Conservation (phyloP, 345 rosid species). For the Moringa oleifera region DNA sequence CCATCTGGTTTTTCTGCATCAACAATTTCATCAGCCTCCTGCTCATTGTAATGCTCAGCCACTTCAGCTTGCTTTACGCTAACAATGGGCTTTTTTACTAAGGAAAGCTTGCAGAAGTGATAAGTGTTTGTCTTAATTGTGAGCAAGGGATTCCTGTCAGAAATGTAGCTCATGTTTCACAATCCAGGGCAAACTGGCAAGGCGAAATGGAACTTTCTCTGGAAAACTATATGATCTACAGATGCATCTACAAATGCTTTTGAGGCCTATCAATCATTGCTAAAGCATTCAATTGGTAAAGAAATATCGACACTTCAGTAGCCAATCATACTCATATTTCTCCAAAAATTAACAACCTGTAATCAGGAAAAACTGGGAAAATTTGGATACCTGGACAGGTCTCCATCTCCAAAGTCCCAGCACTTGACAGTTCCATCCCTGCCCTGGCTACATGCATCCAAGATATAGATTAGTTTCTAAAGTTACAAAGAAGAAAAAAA, state of each 20-base stretch:
- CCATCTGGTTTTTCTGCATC: constrained; percentile 21
- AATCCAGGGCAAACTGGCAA: not conserved
- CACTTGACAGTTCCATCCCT: constrained; percentile 92
- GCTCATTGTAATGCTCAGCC: constrained; percentile 16
- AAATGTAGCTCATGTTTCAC: constrained; percentile 11
- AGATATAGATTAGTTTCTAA: too few relatives aligned
- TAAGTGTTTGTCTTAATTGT: constrained; percentile 62
- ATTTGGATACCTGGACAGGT: constrained; percentile 56
- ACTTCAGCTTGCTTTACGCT: constrained; percentile 24
- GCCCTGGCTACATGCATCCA: constrained; percentile 55
- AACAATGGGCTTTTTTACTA: constrained; percentile 49
- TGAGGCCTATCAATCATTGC: too few relatives aligned
- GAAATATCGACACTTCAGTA: not conserved
- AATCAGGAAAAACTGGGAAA: not conserved
- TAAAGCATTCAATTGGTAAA: not conserved
- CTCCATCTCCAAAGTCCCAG: constrained; percentile 86
- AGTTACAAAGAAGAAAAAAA: not conserved
- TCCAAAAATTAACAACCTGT: not conserved
- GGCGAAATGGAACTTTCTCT: too few relatives aligned
- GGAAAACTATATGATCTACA: too few relatives aligned
- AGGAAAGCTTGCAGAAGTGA: constrained; percentile 92
- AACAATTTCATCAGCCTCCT: constrained; percentile 20
- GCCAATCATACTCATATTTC: not conserved
- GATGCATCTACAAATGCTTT: too few relatives aligned
- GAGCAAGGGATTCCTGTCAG: constrained; percentile 50